phyloP scores from a whole-genome alignment of 148 eudicot genomes.

The Dysphania ambrosioides region DNA sequence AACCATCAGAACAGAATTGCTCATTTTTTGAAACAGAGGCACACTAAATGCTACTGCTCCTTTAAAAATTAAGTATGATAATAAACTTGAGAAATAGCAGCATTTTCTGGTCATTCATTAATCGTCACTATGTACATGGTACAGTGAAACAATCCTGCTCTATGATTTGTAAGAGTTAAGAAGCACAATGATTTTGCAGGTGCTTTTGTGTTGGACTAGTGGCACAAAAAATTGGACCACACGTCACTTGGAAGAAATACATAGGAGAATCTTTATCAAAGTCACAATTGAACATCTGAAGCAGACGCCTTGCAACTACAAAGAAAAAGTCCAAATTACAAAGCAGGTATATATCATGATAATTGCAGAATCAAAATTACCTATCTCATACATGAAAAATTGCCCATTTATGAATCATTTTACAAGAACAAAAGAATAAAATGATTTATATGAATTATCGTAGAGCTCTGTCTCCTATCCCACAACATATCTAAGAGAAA shows the following conservation, averaged over 20 bases:
- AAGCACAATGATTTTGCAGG: no score
- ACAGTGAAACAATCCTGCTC: background rate
- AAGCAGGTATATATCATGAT: background rate
- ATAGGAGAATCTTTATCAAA: background rate
- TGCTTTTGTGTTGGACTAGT: no score
- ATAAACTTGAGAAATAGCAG: background rate
- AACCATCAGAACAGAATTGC: background rate
- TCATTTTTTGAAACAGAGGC: background rate
- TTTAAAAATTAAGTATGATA: background rate
- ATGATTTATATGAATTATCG: background rate
- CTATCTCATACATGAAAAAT: background rate
- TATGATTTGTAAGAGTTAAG: background rate
- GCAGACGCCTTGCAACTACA: background rate
- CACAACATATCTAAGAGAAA: background rate
- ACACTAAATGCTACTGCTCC: background rate
- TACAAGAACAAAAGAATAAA: background rate
- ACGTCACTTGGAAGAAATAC: no score
- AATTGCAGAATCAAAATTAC: background rate
- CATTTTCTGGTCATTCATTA: background rate
- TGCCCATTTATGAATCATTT: background rate
- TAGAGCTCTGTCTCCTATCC: background rate
- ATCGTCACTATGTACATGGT: background rate
- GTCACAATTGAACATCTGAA: background rate
- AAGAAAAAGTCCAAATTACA: background rate
- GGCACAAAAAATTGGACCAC: background rate